These are phyloP conservation scores for Arachnomyces sp. DNA, from an alignment of 2,329 filamentous ascomycete genomes.

Conservation along the genomic window DNA sequence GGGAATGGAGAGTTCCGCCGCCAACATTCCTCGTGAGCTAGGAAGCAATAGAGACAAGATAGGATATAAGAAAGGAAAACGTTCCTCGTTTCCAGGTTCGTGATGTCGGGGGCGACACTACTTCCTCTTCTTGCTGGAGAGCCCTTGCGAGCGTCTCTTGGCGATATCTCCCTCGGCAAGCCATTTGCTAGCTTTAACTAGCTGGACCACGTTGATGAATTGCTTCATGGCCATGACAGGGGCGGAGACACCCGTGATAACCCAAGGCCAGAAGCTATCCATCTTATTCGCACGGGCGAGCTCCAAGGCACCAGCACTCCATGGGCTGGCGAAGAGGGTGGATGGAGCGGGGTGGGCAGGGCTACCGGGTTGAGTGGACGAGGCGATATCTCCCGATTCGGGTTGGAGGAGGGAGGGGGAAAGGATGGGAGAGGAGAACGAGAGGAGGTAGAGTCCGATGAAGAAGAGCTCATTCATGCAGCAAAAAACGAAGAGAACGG, in stretches of 20 bases:
- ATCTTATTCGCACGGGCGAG: slow-evolving; percentile 91
- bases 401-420: slow-evolving; percentile 71
- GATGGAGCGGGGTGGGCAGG: slow-evolving; percentile 60
- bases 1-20: too few species aligned
- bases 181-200: slow-evolving; percentile 87
- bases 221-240: slow-evolving; percentile 91
- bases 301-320: slow-evolving; percentile 87
- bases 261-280: slow-evolving; percentile 67
- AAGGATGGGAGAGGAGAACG: slow-evolving; percentile 84
- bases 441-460: slow-evolving; percentile 94
- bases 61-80: too few species aligned
- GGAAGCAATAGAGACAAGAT: too few species aligned
- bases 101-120: slow-evolving; percentile 8
- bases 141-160: slow-evolving; percentile 47
- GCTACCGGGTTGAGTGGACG: slow-evolving; percentile 54
- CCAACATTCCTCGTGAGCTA: too few species aligned
- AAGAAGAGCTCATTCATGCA: slow-evolving; percentile 92
- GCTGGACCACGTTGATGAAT: slow-evolving; percentile 84
- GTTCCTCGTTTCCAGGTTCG: too few species aligned
- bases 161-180: slow-evolving; percentile 82
- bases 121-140: slow-evolving; percentile 16
- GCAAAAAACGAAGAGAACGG: slow-evolving; percentile 84
- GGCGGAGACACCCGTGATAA: slow-evolving; percentile 69
- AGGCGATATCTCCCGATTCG: slow-evolving; percentile 46
- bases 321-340: slow-evolving; percentile 76